Evolutionary conservation across 352 stramenopile species (phyloP), one percentile per base, ranked within the genome.

Genomic region (Labyrinthula sp.): DNA sequence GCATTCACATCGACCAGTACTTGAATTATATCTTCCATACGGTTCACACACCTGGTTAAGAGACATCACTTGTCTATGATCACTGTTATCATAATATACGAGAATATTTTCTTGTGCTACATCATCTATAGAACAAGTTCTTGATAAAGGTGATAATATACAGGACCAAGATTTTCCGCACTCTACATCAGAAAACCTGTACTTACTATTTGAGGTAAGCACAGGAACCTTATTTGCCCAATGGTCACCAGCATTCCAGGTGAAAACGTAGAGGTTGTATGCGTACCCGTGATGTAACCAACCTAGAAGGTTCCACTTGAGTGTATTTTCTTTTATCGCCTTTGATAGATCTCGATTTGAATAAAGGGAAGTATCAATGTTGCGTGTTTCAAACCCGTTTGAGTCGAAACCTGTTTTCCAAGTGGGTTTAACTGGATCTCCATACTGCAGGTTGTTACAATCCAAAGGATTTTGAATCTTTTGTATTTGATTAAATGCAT

Each of bases 231-330:
- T 35, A n/a, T 23, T 9, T 17, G 12, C 9, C 43, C 43, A 52
- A 35, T 52, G 43, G 15, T 52, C 47, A 3, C 2, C 12, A 6
- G 34, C 33, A 15, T 15, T 50, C 18, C 17, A 52, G 4, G 43
- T 14, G 36, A 52, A 47, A 10, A 52, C 43, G 24, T 31, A 52
- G 1, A 52, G 33, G 23, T 52, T 52, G 43, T 52, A 52, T 0
- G 43, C 43, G 31, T 35, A 52, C 7, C 43, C 43, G 17, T 49
- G 41, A 15, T 52, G 28, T 23, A 52, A 29, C 43, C 43, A 52
- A 29, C 24, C 35, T 3, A 52, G 17, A 9, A 52, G 10, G 9
- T 52, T 23, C 43, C 43, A 52, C 14, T 52, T 52, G 17, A 35
- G 43, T 12, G 9, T 40, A 8, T 8, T 14, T 12, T 12, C 8